Conservation (phyloP, 306 rosid genomes). For the peach (Prunus persica) region DNA sequence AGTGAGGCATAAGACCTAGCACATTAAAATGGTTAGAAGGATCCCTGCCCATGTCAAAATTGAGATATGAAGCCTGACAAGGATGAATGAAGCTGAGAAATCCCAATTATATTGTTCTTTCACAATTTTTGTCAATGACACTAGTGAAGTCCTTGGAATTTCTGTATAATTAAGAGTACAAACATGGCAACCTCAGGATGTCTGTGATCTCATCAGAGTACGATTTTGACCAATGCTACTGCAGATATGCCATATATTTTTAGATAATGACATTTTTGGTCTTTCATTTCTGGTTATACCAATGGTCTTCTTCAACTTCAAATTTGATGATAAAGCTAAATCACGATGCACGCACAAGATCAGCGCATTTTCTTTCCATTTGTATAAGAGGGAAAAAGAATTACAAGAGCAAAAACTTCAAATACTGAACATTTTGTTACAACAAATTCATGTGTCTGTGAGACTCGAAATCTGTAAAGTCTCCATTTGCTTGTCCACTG, state of each 20-base stretch:
- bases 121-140: not conserved
- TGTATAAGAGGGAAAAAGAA: conserved; percentile 10
- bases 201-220: not conserved
- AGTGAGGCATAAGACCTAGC: conserved; percentile 21
- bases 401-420: conserved; percentile 5
- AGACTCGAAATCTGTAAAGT: conserved; percentile 64
- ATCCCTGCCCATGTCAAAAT: not conserved
- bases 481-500: conserved; percentile 51
- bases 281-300: not conserved
- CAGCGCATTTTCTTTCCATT: conserved; percentile 6
- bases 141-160: not conserved
- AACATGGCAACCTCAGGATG: not conserved
- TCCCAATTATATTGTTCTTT: conserved; percentile 6
- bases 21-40: not conserved
- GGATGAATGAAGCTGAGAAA: conserved; percentile 3
- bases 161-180: not conserved
- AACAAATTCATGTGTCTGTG: conserved; percentile 79
- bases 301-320: not conserved
- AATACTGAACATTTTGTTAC: conserved; percentile 28
- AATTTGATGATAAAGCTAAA: not conserved
- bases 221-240: not conserved
- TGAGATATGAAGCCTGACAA: not conserved
- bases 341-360: not conserved
- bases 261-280: not conserved
- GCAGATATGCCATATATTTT: not conserved